Base-by-base conservation (phyloP, 257 asterid species). In the Euphrasia confusa region DNA sequence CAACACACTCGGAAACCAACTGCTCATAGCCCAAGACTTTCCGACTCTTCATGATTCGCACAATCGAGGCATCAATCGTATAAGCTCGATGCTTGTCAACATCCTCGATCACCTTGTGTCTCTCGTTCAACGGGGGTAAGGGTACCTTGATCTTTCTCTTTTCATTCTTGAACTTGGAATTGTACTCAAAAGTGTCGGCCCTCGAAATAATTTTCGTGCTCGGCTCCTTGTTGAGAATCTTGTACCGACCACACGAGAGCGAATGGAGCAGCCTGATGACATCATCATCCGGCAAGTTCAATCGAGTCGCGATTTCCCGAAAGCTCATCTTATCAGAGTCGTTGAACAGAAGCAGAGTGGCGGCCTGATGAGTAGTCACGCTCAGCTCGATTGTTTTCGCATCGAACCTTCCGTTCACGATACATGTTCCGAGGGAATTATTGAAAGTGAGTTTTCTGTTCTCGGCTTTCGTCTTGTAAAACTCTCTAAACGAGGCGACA, bases 351-450 rank as follows among this genome's bases (percentile, higher is more conserved):
- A 93, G 74, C 71, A 93, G 72, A 2, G 87, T 81, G 61, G 99
- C 91, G 70, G 99, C 99, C 97, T 93, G 99, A 64, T 87, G 89
- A 17, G 99, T 93, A 45, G 97, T 83, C 63, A 93, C 96, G 63
- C 83, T 82, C 65, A 93, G 72, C 90, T 93, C 99, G 60, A 87
- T 84, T 12, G 92, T 83, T 76, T 89, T 93, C 8, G 86, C 85
- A 21, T 89, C 97, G 69, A 93, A 93, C 42, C 85, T 90, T 35
- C 99, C 99, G 64, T 72, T 89, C 70, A 93, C 83, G 80, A 85
- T 93, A 64, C 99, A 93, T 15, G 95, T 89, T 42, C 99, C 99
- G 88, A 93, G 50, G n/a, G 99, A 93, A 80, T 89, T 87, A 71
- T 87, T 89, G 88, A 91, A 93, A 7, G 99, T 87, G 15, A 93